phyloP scores from a whole-genome alignment of 768 basidiomycete species.

The Steccherinum ochraceum region DNA sequence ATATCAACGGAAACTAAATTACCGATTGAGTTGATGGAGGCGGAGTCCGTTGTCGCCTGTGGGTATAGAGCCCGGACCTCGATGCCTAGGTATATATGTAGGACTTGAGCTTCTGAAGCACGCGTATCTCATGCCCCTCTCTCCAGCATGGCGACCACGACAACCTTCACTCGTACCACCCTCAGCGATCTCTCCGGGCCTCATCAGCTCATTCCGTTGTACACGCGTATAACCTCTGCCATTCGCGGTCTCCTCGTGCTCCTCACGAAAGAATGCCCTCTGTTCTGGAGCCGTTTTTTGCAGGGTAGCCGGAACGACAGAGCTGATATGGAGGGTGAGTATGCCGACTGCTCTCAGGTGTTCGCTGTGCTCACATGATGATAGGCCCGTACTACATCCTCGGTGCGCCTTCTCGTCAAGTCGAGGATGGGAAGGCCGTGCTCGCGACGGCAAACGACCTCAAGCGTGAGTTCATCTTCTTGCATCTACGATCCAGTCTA shows the following conservation, averaged over 20 bases:
- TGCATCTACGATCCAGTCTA: neutral
- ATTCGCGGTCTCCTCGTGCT: neutral
- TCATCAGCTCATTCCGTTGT: neutral
- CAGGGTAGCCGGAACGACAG: constrained; percentile 4
- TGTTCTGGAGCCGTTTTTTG: neutral
- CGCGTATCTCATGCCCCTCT: neutral
- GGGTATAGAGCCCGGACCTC: no score
- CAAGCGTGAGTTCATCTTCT: constrained; percentile 9
- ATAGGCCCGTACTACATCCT: constrained; percentile 20
- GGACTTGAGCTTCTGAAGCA: no score
- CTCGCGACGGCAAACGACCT: constrained; percentile 12
- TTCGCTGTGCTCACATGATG: no score
- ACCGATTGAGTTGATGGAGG: neutral
- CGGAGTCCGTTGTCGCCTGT: neutral
- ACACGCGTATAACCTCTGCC: neutral
- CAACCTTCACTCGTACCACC: neutral
- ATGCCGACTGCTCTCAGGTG: no score
- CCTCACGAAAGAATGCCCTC: neutral
- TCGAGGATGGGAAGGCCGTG: constrained; percentile 21
- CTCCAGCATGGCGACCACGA: neutral
- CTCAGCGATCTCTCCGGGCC: neutral
- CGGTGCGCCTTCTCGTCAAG: constrained; percentile 14
- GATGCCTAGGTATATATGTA: no score
- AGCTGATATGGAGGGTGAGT: constrained; percentile 13
- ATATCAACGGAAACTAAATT: no score